Evolutionary conservation across 371 early-diverging fungal genomes (phyloP).

Genomic region (Mucor indicus): DNA sequence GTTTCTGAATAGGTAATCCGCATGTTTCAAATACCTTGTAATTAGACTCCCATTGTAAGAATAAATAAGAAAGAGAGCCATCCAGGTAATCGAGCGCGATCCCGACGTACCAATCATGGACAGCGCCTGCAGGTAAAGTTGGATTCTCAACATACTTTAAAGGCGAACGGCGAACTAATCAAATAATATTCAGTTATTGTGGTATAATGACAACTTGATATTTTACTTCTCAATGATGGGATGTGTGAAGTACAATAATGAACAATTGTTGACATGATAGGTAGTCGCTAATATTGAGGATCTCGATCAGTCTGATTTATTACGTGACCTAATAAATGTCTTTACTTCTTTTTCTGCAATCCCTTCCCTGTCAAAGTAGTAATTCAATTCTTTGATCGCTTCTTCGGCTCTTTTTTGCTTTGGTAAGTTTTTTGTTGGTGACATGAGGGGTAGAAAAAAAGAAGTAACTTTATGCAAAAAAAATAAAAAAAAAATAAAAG

Average conservation of each 20-base stretch:
- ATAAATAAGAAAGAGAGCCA: constrained; percentile 5
- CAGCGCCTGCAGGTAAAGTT: constrained; percentile 2
- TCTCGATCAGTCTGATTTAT: not conserved
- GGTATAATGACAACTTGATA: not conserved
- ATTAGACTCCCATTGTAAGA: constrained; percentile 8
- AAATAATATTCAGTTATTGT: not conserved
- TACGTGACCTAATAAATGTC: too few species aligned
- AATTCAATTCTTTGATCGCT: constrained; percentile 5
- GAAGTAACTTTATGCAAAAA: not conserved
- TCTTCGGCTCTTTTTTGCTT: constrained; percentile 13
- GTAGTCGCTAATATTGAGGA: constrained; percentile 4
- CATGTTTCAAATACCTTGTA: constrained; percentile 4
- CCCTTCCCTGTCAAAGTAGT: constrained; percentile 9
- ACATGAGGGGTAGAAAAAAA: not conserved
- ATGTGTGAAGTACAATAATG: constrained; percentile 10
- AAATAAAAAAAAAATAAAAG: not conserved
- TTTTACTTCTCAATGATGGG: constrained; percentile 12
- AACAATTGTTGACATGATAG: constrained; percentile 17
- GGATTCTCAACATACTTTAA: constrained; percentile 10
- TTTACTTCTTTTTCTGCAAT: constrained; percentile 9
- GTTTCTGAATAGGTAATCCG: not conserved
- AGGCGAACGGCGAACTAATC: constrained; percentile 19
- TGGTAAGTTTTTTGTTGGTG: constrained; percentile 1
- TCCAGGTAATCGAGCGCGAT: constrained; percentile 18
- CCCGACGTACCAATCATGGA: constrained; percentile 18